Conservation (phyloP, 2,329 filamentous ascomycete genomes). For the Trichoderma asperellum region DNA sequence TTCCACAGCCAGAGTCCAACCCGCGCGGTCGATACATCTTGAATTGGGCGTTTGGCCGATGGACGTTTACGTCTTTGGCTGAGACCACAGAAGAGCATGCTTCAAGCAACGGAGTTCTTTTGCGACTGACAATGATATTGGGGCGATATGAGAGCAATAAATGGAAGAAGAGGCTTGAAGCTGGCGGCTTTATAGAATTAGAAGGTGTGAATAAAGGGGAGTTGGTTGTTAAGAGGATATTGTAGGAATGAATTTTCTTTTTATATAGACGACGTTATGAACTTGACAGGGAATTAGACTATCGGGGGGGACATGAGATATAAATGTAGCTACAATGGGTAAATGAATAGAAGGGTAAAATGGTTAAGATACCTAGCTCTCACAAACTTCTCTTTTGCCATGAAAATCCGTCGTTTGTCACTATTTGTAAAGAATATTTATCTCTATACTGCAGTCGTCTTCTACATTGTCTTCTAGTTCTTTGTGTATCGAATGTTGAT, state of each 20-base stretch:
- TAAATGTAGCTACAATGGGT: not conserved
- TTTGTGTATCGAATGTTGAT: not conserved
- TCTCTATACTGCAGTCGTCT: not conserved
- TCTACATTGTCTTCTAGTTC: no score
- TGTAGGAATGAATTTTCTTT: constrained; percentile 38
- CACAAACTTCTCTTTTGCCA: not conserved
- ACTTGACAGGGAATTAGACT: constrained; percentile 4
- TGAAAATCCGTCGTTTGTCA: not conserved
- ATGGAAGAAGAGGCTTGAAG: constrained; percentile 75
- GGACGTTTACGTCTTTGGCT: constrained; percentile 75
- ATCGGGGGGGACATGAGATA: not conserved
- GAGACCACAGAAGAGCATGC: constrained; percentile 53
- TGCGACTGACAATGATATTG: constrained; percentile 77
- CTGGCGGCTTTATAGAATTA: constrained; percentile 57
- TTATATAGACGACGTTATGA: constrained; percentile 19
- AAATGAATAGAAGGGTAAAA: not conserved
- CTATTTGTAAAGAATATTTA: not conserved
- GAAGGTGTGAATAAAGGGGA: constrained; percentile 51
- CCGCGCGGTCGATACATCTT: constrained; percentile 72
- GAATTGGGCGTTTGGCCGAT: constrained; percentile 97
- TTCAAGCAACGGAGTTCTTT: constrained; percentile 57
- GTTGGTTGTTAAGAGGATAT: constrained; percentile 57
- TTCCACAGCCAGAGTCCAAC: constrained; percentile 40
- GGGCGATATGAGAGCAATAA: constrained; percentile 73
- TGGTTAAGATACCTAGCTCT: not conserved